Base-by-base conservation (phyloP, 768 basidiomycete genomes). In the Dendrothele bispora region DNA sequence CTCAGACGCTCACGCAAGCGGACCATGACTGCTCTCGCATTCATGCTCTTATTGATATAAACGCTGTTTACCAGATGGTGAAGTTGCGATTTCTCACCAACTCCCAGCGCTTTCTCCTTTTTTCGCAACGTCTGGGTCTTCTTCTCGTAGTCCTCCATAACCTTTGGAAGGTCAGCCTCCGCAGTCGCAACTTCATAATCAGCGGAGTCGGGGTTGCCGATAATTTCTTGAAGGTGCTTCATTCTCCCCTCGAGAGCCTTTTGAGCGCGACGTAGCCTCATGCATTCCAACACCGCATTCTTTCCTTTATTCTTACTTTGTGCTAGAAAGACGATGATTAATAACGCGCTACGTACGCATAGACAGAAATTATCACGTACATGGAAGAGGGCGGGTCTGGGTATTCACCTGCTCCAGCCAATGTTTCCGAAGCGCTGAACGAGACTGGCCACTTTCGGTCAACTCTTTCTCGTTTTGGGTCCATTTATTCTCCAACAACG, bases 351-450 rank as follows among this genome's bases (percentile, higher is more conserved):
- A 17, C 14, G 21, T 18, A 4, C 10, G 5, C 7, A 44, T n/a
- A n/a, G n/a, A 24, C 5, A 44, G n/a, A n/a, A 32, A n/a, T 32
- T 32, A 32, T 65, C 17, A 66, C 52, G 8, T 61, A 51, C 35
- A 59, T 60, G 47, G 46, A 4, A 28, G 21, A 6, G 51, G 51
- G 20, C 27, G 24, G 3, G 40, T 54, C 17, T 41, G 38, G 3
- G 35, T 20, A 12, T 17, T 17, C 30, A 53, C 39, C 27, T 52
- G 53, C 10, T 24, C 17, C 24, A 38, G 24, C 54, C 54, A 48
- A 24, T 55, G 46, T 43, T 38, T 37, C 24, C 21, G 51, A 6
- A 56, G 46, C n/a, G 30, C 20, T 17, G 20, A 4, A 2, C 21
- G 25, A 15, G 41, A 39, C 15, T 39, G 18, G 4, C 26, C 14